phyloP scores from a whole-genome alignment of 768 basidiomycete species.

The Symmetrospora coprosmae region DNA sequence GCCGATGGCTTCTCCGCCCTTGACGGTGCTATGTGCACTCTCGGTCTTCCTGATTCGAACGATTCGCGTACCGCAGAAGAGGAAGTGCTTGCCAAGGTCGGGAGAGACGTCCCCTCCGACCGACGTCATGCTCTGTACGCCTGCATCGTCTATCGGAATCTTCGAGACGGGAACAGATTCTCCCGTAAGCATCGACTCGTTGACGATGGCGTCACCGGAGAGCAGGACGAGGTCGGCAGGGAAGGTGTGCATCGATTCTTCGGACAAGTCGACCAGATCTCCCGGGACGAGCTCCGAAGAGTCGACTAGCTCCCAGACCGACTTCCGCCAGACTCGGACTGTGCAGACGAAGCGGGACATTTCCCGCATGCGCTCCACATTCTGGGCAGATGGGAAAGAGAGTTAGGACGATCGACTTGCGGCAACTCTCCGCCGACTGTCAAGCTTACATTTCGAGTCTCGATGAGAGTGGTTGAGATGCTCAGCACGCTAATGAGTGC shows the following conservation, averaged over 20 bases:
- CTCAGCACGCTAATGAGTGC: constrained; percentile 75
- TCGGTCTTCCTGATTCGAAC: constrained; percentile 50
- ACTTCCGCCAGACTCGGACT: constrained; percentile 55
- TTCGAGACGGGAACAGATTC: constrained; percentile 97
- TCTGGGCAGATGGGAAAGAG: constrained; percentile 42
- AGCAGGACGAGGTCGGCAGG: constrained; percentile 86
- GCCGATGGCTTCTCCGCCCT: constrained; percentile 26
- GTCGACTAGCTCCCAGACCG: constrained; percentile 54
- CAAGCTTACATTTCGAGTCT: constrained; percentile 67
- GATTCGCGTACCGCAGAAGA: constrained; percentile 80
- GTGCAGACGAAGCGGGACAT: constrained; percentile 83
- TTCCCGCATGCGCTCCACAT: constrained; percentile 81
- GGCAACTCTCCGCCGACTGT: too few species aligned
- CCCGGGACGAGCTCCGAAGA: constrained; percentile 77
- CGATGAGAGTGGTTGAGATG: constrained; percentile 69
- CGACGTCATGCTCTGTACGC: constrained; percentile 44
- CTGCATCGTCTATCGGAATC: constrained; percentile 63
- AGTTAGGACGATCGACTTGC: too few species aligned
- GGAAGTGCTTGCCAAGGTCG: constrained; percentile 64
- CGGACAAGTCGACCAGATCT: constrained; percentile 78
- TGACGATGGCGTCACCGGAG: constrained; percentile 91
- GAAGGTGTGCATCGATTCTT: constrained; percentile 54
- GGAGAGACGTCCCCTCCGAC: constrained; percentile 46
- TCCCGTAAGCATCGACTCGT: constrained; percentile 98
- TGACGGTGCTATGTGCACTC: not conserved